Percentiles rank a stretch among this genome's conserved stretches.
These are phyloP conservation scores for Zea luxurians DNA, from an alignment of 176 grass and related monocot species.

Conservation along the genomic window DNA sequence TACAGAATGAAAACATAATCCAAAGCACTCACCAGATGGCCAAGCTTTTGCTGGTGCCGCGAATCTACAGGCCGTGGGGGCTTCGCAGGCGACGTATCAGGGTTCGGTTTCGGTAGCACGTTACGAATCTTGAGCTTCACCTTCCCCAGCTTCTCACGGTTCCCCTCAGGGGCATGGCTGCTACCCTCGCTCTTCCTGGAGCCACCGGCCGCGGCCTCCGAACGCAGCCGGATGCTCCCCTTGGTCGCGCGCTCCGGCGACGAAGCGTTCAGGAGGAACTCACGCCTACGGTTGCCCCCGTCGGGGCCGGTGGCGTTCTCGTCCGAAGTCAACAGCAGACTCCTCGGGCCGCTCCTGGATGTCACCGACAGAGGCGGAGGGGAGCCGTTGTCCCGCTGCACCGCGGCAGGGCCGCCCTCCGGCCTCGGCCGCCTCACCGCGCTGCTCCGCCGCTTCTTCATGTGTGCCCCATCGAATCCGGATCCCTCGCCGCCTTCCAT, in stretches of 20 bases:
- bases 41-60: constrained; percentile 41
- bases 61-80: constrained; percentile 41
- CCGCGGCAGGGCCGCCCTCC: constrained; percentile 27
- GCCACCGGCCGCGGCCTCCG: constrained; percentile 14
- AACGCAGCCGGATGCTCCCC: constrained; percentile 39
- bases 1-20: not conserved
- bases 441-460: constrained; percentile 43
- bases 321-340: constrained; percentile 27
- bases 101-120: constrained; percentile 39
- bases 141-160: constrained; percentile 48
- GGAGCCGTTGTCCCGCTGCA: constrained; percentile 23
- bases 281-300: constrained; percentile 34
- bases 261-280: constrained; percentile 51
- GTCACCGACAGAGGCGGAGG: constrained; percentile 32
- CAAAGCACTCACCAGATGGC: constrained; percentile 28
- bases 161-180: constrained; percentile 3
- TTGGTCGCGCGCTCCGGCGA: constrained; percentile 33
- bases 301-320: constrained; percentile 42
- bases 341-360: constrained; percentile 44
- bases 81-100: constrained; percentile 38
- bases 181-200: constrained; percentile 29
- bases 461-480: constrained; percentile 31
- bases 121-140: constrained; percentile 69
- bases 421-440: constrained; percentile 43
- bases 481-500: constrained; percentile 44